Evolutionary conservation across 805 yeast species (phyloP), one percentile per base, ranked within the genome.

Genomic region (Kregervanrija fluxuum): DNA sequence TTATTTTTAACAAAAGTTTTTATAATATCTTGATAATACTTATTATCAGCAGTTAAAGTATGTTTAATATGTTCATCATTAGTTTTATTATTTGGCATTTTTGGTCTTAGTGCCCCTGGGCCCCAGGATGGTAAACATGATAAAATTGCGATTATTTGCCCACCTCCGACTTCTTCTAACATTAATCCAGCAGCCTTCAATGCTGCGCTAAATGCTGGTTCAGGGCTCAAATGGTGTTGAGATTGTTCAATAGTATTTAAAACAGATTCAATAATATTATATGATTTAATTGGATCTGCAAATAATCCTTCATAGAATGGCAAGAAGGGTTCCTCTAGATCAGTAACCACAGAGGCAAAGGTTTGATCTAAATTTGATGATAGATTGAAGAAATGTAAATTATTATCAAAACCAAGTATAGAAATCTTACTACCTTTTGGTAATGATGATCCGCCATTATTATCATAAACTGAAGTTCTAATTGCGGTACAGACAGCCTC

Each of bases 141-240:
- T 36, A 90, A 64, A 4, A 85, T 62, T 0, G 85, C 74, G 16
- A 83, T 74, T 32, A 91, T 80, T 54, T 90, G 85, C 48, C 98
- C 99, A 49, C 93, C 93, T 8, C 93, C 95, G 32, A 72, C 73
- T 16, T 67, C 63, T 37, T 72, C 72, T 28, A 89, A 67, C 6
- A 88, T 80, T 42, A 75, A 57, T 53, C 71, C 66, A 0, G 95
- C 91, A 2, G 82, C 79, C 44, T 79, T 70, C 32, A 88, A 62
- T 0, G 95, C 96, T 3, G 86, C 77, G 0, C 96, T 95, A 57
- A 77, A 84, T 30, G 88, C 80, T 0, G 87, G 82, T 51, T 83
- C 90, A 0, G 80, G 63, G 31, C 59, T 58, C 4, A 65, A 54
- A 43, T 71, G 69, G 38, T 66, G 68, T 14, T 64, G 67, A 10